Base-by-base conservation (phyloP, 371 early-diverging fungal genomes). In the Mortierella sp. region DNA sequence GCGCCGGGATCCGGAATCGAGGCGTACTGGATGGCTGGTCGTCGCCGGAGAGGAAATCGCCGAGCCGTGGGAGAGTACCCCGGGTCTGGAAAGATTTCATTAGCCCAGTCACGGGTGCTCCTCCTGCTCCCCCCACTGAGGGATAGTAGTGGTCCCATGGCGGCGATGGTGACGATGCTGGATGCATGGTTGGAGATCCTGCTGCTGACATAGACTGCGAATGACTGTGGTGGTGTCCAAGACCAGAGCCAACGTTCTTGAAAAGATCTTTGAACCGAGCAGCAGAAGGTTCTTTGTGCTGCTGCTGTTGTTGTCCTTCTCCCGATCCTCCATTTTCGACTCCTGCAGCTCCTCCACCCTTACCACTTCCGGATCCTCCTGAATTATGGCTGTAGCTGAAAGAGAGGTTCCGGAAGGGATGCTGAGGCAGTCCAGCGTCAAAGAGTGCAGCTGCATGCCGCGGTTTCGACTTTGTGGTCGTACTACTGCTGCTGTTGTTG, bases 1-100 rank as follows among this genome's bases (percentile, higher is more conserved):
- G 51, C 1, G 72, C 79, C 8, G 68, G 38, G 10, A 85, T 58
- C 14, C 76, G 73, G 54, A 85, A 81, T 27, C 78, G 79, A 38
- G 65, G 73, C 41, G 79, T 48, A 24, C 27, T 46, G 4, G 79
- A 68, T 4, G 84, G 78, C 44, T 84, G 84, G 35, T 85, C 86
- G n/a, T 85, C 85, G 3, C 85, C 86, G 1, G 86, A 85, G 2
- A 85, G 75, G 58, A 79, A 85, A 56, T 82, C 85, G 24, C 79
- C 80, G 46, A 80, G 70, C 11, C 65, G 41, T 18, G 78, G 78
- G 18, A 77, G 75, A 21, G 81, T 70, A 14, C 78, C 58, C 8
- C 78, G 54, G 5, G 78, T 8, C 56, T 79, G 80, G 10, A 72
- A 14, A 35, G 81, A 75, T 38, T 71, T 80, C 38, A 58, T 51